Evolutionary conservation across 768 basidiomycete genomes (phyloP).

Genomic region (Termitomyces sp.): DNA sequence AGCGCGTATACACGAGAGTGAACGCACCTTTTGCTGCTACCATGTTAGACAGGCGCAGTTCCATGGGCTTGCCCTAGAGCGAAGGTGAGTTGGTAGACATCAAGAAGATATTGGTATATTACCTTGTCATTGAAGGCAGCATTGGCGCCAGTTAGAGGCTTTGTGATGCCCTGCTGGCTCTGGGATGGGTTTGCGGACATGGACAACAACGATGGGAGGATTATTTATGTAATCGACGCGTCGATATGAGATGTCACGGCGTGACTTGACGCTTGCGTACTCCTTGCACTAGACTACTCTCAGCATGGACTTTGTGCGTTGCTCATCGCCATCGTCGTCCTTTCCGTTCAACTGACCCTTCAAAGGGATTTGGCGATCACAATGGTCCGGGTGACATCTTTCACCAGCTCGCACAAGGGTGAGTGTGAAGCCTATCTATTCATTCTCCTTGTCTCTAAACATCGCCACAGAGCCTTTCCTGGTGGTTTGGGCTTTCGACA

Average conservation of each 20-base stretch:
- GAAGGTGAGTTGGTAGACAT: slow-evolving; percentile 23
- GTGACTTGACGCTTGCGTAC: slow-evolving; percentile 28
- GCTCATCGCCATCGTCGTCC: neutral
- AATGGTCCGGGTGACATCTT: slow-evolving; percentile 60
- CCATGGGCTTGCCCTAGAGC: slow-evolving; percentile 91
- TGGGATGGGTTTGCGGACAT: slow-evolving; percentile 35
- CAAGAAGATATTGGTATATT: slow-evolving; percentile 7
- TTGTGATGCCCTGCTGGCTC: slow-evolving; percentile 38
- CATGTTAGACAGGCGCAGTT: slow-evolving; percentile 95
- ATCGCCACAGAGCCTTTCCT: slow-evolving; percentile 45
- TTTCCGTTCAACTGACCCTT: slow-evolving; percentile 7
- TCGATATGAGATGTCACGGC: slow-evolving; percentile 30
- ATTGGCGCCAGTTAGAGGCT: slow-evolving; percentile 56
- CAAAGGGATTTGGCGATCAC: slow-evolving; percentile 36
- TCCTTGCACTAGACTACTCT: slow-evolving; percentile 2
- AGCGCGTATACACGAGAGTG: neutral
- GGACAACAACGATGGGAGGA: slow-evolving; percentile 15
- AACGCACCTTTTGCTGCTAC: slow-evolving; percentile 90
- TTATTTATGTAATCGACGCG: slow-evolving; percentile 25
- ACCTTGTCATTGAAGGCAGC: slow-evolving; percentile 88
- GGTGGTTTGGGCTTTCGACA: slow-evolving; percentile 43
- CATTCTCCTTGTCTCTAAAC: slow-evolving; percentile 3
- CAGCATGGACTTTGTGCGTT: slow-evolving; percentile 44
- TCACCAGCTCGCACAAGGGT: slow-evolving; percentile 62
- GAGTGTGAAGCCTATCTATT: slow-evolving; percentile 14